A percentile compares a stretch with the other conserved stretches of the same genome.
Conservation (phyloP, 768 basidiomycete species). For the Lentinula lateritia region DNA sequence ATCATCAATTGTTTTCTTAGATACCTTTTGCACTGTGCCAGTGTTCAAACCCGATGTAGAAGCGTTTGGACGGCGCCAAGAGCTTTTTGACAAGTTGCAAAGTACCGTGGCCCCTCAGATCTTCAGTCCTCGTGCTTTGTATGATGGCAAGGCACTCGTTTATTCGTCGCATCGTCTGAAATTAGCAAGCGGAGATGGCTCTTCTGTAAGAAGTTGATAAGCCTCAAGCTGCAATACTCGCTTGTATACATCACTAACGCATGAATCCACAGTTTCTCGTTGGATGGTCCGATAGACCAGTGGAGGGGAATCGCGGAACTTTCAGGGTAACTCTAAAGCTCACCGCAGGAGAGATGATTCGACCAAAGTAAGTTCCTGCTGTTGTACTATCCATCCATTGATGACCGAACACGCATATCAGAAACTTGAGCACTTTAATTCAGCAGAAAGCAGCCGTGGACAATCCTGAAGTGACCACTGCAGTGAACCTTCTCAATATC, state of each 20-base stretch:
- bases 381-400: not conserved
- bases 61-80: conserved; percentile 18
- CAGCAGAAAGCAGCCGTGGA: not conserved
- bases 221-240: no score
- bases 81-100: conserved; percentile 35
- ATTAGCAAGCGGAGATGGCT: conserved; percentile 19
- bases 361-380: conserved; percentile 25
- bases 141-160: conserved; percentile 38
- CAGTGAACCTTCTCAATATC: conserved; percentile 43
- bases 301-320: conserved; percentile 20
- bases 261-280: not conserved
- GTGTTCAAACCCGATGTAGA: conserved; percentile 18
- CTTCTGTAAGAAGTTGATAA: conserved; percentile 18
- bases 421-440: conserved; percentile 16
- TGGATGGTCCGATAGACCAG: not conserved
- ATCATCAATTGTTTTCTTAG: not conserved
- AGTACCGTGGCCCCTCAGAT: conserved; percentile 22
- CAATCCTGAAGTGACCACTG: conserved; percentile 14
- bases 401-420: not conserved
- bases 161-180: conserved; percentile 29
- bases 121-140: conserved; percentile 39
- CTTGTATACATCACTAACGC: not conserved
- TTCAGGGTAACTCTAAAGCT: conserved; percentile 25
- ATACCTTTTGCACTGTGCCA: not conserved
- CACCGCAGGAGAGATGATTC: conserved; percentile 31